A percentile compares a stretch with the other conserved stretches of the same genome.
Evolutionary conservation across 2,329 filamentous ascomycete species (phyloP).

Genomic region (Pleoardoris graminearum): DNA sequence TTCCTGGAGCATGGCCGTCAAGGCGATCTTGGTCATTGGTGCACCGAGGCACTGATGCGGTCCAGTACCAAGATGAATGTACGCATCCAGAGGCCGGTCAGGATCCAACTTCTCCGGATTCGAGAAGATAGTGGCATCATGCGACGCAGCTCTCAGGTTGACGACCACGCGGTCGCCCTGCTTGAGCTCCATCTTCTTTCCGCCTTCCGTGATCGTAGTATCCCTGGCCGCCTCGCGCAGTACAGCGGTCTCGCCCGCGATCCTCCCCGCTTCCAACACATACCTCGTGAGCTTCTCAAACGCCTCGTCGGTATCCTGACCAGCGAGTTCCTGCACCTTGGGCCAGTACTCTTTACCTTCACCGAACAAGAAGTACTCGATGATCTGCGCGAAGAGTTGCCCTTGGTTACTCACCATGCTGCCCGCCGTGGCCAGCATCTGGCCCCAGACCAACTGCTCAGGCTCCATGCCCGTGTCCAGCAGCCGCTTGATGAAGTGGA

Average conservation of each 20-base stretch:
- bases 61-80: slow-evolving; percentile 51
- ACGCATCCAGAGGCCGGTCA: slow-evolving; percentile 45
- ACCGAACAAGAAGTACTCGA: slow-evolving; percentile 60
- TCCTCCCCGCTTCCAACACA: slow-evolving; percentile 50
- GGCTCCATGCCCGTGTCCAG: slow-evolving; percentile 52
- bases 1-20: slow-evolving; percentile 53
- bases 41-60: slow-evolving; percentile 50
- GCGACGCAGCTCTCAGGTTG: slow-evolving; percentile 48
- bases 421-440: slow-evolving; percentile 61
- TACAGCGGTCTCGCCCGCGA: slow-evolving; percentile 51
- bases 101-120: slow-evolving; percentile 47
- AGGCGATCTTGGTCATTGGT: slow-evolving; percentile 48
- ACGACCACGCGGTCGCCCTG: slow-evolving; percentile 48
- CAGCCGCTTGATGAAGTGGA: slow-evolving; percentile 59
- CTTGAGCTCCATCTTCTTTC: slow-evolving; percentile 36
- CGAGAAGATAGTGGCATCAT: slow-evolving; percentile 48
- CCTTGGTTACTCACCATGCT: slow-evolving; percentile 60
- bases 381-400: slow-evolving; percentile 60
- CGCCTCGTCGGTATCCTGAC: slow-evolving; percentile 49
- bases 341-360: slow-evolving; percentile 54
- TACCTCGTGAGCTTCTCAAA: slow-evolving; percentile 57
- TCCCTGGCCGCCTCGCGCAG: slow-evolving; percentile 42
- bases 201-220: slow-evolving; percentile 40
- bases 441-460: slow-evolving; percentile 59
- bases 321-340: slow-evolving; percentile 54